These are phyloP conservation scores for Rhizophagus clarus DNA, from an alignment of 192 early-diverging fungal species.

Conservation along the genomic window DNA sequence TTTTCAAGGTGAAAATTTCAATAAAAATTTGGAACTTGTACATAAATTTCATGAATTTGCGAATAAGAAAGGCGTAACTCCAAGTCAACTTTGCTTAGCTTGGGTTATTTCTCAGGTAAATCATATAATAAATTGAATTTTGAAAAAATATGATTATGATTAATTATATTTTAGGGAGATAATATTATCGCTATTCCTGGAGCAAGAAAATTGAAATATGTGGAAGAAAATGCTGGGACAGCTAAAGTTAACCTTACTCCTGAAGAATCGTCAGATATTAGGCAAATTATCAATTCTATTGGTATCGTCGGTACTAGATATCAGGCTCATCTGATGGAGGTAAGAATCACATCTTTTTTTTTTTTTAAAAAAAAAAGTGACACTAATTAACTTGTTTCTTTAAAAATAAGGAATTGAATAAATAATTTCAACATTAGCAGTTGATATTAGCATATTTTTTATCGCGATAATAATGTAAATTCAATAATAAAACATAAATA, in stretches of 20 bases:
- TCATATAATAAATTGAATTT: slow-evolving; percentile 38
- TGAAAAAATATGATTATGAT: too few species aligned
- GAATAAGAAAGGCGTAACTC: slow-evolving; percentile 50
- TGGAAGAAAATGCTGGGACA: slow-evolving; percentile 44
- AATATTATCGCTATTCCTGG: slow-evolving; percentile 55
- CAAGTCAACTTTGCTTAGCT: slow-evolving; percentile 61
- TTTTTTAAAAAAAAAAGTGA: too few species aligned
- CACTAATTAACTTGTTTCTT: too few species aligned
- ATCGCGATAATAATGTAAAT: too few species aligned
- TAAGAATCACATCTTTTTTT: too few species aligned
- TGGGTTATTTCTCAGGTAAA: slow-evolving; percentile 70
- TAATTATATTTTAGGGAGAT: too few species aligned
- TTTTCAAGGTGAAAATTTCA: slow-evolving; percentile 63
- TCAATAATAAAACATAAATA: too few species aligned
- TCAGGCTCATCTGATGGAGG: neutral
- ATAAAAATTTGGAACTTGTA: slow-evolving; percentile 63
- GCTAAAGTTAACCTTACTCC: slow-evolving; percentile 38
- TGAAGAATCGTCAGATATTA: slow-evolving; percentile 37
- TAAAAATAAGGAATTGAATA: too few species aligned
- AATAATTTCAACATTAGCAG: too few species aligned
- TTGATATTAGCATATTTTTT: too few species aligned
- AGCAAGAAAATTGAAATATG: slow-evolving; percentile 52
- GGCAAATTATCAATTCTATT: slow-evolving; percentile 27
- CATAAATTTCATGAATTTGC: slow-evolving; percentile 53
- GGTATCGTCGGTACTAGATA: neutral